phyloP scores from a whole-genome alignment of 2,329 filamentous ascomycete species.

The Chrysosphaeria jannelii region DNA sequence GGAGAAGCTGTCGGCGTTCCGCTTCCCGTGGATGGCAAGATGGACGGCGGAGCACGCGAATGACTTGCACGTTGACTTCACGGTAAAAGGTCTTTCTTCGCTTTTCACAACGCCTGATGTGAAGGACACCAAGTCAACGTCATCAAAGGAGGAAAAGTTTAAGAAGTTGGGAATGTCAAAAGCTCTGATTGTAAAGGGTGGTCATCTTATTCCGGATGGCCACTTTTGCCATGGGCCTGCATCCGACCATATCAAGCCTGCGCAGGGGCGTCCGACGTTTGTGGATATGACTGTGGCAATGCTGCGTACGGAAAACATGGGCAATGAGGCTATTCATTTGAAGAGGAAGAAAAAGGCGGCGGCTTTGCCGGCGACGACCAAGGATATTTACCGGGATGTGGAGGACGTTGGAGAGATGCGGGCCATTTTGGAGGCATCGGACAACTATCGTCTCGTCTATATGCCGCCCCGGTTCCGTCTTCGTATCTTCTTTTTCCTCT shows the following conservation, averaged over 20 bases:
- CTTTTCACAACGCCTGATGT: conserved; percentile 13
- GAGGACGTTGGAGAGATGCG: no score
- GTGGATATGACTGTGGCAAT: conserved; percentile 34
- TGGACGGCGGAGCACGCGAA: conserved; percentile 9
- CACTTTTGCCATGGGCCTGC: conserved; percentile 76
- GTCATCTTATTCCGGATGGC: conserved; percentile 36
- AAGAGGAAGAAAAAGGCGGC: no score
- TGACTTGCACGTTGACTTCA: conserved; percentile 13
- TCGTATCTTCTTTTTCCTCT: conserved; percentile 59
- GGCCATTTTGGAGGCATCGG: no score
- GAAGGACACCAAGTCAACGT: no score
- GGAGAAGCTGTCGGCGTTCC: conserved; percentile 8
- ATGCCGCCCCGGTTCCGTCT: conserved; percentile 60
- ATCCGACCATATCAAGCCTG: conserved; percentile 81
- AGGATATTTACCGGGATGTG: conserved; percentile 13
- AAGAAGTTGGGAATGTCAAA: no score
- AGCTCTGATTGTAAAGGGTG: no score
- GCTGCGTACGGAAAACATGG: neutral
- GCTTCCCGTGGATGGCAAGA: conserved; percentile 12
- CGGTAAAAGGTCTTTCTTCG: conserved; percentile 4
- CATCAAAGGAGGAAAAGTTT: no score
- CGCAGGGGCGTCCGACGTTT: conserved; percentile 59
- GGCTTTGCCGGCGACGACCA: neutral
- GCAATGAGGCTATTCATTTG: no score
- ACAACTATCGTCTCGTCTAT: conserved; percentile 42